Evolutionary conservation across 1,284 basidiomycete genomes (phyloP).

Genomic region (Hypsizygus ulmarius): DNA sequence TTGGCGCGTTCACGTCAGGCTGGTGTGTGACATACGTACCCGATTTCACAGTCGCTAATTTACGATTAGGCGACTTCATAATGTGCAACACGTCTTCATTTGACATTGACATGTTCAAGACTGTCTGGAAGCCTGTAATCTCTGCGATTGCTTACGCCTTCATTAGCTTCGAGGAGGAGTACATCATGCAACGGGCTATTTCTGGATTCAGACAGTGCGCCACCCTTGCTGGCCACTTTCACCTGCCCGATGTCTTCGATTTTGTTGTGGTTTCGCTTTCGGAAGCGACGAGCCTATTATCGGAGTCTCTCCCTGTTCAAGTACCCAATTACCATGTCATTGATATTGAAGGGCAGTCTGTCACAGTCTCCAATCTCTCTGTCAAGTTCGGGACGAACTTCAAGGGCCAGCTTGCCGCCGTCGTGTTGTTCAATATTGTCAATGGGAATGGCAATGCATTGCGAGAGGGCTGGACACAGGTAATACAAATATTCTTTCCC

Average conservation of each 20-base stretch:
- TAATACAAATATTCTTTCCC: constrained; percentile 26
- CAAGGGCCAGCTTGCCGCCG: constrained; percentile 94
- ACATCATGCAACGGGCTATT: constrained; percentile 92
- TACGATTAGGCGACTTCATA: constrained; percentile 64
- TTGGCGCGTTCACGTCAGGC: constrained; percentile 79
- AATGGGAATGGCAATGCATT: constrained; percentile 96
- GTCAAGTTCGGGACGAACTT: constrained; percentile 95
- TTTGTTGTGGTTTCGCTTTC: constrained; percentile 92
- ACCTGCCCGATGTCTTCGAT: constrained; percentile 94
- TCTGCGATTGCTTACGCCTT: constrained; percentile 92
- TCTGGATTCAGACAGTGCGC: constrained; percentile 96
- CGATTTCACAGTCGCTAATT: constrained; percentile 4
- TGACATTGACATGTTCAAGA: constrained; percentile 91
- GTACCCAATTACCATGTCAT: constrained; percentile 86
- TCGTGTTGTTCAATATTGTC: constrained; percentile 96
- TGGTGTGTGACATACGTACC: constrained; percentile 43
- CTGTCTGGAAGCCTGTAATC: constrained; percentile 89
- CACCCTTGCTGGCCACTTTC: constrained; percentile 86
- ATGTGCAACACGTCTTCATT: constrained; percentile 78
- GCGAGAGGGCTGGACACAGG: constrained; percentile 91
- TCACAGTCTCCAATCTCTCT: constrained; percentile 91
- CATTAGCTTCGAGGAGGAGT: constrained; percentile 94
- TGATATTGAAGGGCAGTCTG: constrained; percentile 87
- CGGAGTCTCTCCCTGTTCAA: constrained; percentile 68
- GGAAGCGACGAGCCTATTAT: constrained; percentile 80